Conservation (phyloP, 1,284 basidiomycete genomes). For the Sparassis latifolia region DNA sequence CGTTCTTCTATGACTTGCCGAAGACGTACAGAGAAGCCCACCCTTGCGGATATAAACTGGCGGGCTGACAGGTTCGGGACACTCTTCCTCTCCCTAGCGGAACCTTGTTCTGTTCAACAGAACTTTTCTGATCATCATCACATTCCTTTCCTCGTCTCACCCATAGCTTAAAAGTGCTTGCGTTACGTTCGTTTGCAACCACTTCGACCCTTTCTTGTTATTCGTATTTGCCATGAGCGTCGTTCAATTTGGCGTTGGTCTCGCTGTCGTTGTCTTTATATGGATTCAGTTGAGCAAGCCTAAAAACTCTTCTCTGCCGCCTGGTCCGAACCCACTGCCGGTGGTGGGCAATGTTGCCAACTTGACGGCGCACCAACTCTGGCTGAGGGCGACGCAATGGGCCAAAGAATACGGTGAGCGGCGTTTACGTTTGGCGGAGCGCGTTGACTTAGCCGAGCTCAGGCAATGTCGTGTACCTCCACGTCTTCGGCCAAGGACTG, state of each 20-base stretch:
- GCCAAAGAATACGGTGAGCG: conserved; percentile 23
- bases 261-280: conserved; percentile 16
- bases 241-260: conserved; percentile 1
- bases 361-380: conserved; percentile 46
- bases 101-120: too few relatives aligned
- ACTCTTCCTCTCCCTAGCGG: too few relatives aligned
- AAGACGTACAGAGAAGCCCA: too few relatives aligned
- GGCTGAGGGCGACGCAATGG: conserved; percentile 27
- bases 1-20: too few relatives aligned
- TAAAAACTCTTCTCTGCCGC: conserved; percentile 33
- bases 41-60: too few relatives aligned
- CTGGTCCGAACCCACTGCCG: conserved; percentile 61
- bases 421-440: neutral
- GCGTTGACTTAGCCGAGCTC: neutral
- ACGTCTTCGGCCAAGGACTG: conserved; percentile 56
- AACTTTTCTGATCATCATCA: too few relatives aligned
- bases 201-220: too few relatives aligned
- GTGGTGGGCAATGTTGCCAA: conserved; percentile 57
- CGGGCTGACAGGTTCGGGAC: too few relatives aligned
- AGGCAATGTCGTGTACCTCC: conserved; percentile 65
- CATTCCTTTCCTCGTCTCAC: too few relatives aligned
- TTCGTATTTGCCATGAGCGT: conserved; percentile 2
- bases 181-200: too few relatives aligned
- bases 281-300: conserved; percentile 16
- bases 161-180: too few relatives aligned